These are phyloP conservation scores for Parafenestella ontariensis DNA, from an alignment of 2,329 filamentous ascomycete species.

Conservation along the genomic window DNA sequence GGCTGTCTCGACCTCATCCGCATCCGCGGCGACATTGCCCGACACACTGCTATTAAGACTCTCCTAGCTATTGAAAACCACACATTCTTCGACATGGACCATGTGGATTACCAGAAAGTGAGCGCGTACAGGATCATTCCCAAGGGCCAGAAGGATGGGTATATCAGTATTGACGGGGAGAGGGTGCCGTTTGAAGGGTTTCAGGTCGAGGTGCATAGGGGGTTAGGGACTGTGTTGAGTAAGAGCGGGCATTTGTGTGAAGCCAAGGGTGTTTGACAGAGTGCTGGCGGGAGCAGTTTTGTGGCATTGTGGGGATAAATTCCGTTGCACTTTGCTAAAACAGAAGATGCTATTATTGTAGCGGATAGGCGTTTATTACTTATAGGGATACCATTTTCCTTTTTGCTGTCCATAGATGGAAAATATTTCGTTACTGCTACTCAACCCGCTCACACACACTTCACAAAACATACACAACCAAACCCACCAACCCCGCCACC, in stretches of 20 bases:
- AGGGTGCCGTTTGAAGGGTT: conserved; percentile 85
- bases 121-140: conserved; percentile 87
- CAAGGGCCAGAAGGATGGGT: conserved; percentile 66
- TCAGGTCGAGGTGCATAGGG: conserved; percentile 86
- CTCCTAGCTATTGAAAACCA: conserved; percentile 75
- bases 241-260: conserved; percentile 77
- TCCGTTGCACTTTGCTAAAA: too few species aligned
- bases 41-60: conserved; percentile 70
- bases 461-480: not conserved
- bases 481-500: not conserved
- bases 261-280: conserved; percentile 50
- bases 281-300: not conserved
- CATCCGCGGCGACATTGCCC: conserved; percentile 76
- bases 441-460: not conserved
- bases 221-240: conserved; percentile 83
- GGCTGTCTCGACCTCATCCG: conserved; percentile 85
- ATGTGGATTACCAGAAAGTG: conserved; percentile 84
- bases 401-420: not conserved
- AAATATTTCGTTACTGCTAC: too few species aligned
- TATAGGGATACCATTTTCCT: not conserved
- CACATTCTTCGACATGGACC: conserved; percentile 78
- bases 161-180: conserved; percentile 95
- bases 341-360: too few species aligned
- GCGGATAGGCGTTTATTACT: not conserved
- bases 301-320: too few species aligned